Evolutionary conservation across 768 basidiomycete genomes (phyloP).

Genomic region (Boletus speciosus): DNA sequence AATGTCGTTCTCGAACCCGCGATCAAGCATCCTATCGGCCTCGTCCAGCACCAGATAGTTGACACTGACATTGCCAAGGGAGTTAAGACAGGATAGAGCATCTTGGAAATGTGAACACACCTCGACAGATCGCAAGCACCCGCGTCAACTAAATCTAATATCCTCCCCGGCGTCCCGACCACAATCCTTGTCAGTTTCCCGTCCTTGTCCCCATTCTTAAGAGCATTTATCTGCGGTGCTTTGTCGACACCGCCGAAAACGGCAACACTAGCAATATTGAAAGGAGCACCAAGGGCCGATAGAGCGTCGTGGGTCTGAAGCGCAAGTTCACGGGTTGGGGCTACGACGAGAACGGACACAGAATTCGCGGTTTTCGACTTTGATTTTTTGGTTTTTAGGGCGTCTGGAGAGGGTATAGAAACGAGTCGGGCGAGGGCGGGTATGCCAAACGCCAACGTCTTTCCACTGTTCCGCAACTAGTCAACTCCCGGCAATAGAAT

Average conservation of each 20-base stretch:
- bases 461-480: slow-evolving; percentile 56
- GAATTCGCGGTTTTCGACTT: slow-evolving; percentile 28
- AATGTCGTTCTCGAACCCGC: slow-evolving; percentile 98
- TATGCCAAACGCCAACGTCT: slow-evolving; percentile 94
- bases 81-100: neutral
- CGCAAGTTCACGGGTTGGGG: slow-evolving; percentile 95
- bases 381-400: slow-evolving; percentile 27
- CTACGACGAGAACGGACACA: slow-evolving; percentile 73
- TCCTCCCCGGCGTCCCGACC: slow-evolving; percentile 93
- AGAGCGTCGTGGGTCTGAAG: slow-evolving; percentile 91
- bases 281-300: slow-evolving; percentile 63
- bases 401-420: slow-evolving; percentile 24
- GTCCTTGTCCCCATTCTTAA: slow-evolving; percentile 52
- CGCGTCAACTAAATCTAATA: slow-evolving; percentile 88
- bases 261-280: slow-evolving; percentile 78
- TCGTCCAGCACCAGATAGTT: slow-evolving; percentile 94
- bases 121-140: slow-evolving; percentile 78
- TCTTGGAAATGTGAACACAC: slow-evolving; percentile 39
- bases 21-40: slow-evolving; percentile 97
- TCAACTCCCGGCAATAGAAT: neutral
- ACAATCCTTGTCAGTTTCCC: slow-evolving; percentile 67
- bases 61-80: slow-evolving; percentile 47
- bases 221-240: slow-evolving; percentile 68
- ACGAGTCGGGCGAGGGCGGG: slow-evolving; percentile 77
- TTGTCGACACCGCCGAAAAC: slow-evolving; percentile 96